These are phyloP conservation scores for Phascolomyces articulosus DNA, from an alignment of 371 early-diverging fungal genomes.

Conservation along the genomic window DNA sequence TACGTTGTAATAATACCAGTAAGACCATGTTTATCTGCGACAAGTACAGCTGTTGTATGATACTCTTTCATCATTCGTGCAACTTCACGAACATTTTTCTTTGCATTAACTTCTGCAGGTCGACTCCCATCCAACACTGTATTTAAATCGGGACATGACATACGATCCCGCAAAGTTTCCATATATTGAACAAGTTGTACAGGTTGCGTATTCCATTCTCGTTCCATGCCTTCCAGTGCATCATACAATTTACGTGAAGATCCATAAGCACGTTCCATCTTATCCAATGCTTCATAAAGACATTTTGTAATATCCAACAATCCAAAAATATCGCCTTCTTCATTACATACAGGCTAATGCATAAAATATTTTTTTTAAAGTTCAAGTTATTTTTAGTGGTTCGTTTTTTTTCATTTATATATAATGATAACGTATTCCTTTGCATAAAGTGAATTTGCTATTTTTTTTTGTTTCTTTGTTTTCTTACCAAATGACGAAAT, in stretches of 20 bases:
- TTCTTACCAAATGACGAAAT: slow-evolving; percentile 89
- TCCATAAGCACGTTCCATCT: slow-evolving; percentile 88
- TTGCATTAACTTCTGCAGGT: slow-evolving; percentile 78
- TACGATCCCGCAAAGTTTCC: slow-evolving; percentile 73
- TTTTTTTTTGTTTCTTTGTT: not conserved
- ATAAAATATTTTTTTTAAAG: not conserved
- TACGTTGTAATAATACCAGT: slow-evolving; percentile 89
- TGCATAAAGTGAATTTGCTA: not conserved
- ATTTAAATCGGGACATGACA: slow-evolving; percentile 87
- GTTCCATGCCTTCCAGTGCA: slow-evolving; percentile 89
- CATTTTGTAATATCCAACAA: slow-evolving; percentile 94
- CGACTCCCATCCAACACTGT: slow-evolving; percentile 75
- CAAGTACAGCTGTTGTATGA: slow-evolving; percentile 90
- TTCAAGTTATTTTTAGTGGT: slow-evolving; percentile 2
- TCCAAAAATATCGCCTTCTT: slow-evolving; percentile 89
- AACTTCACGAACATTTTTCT: slow-evolving; percentile 87
- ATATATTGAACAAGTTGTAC: slow-evolving; percentile 67
- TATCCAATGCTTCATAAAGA: slow-evolving; percentile 89
- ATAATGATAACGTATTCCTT: too few relatives aligned
- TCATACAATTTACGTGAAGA: slow-evolving; percentile 81
- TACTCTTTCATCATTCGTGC: slow-evolving; percentile 86
- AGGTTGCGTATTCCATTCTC: slow-evolving; percentile 57
- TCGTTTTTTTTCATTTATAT: too few relatives aligned
- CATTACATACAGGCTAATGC: slow-evolving; percentile 64
- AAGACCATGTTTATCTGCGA: slow-evolving; percentile 82